phyloP scores from a whole-genome alignment of 2,329 filamentous ascomycete species.

The Microdochium trichocladiopsis region DNA sequence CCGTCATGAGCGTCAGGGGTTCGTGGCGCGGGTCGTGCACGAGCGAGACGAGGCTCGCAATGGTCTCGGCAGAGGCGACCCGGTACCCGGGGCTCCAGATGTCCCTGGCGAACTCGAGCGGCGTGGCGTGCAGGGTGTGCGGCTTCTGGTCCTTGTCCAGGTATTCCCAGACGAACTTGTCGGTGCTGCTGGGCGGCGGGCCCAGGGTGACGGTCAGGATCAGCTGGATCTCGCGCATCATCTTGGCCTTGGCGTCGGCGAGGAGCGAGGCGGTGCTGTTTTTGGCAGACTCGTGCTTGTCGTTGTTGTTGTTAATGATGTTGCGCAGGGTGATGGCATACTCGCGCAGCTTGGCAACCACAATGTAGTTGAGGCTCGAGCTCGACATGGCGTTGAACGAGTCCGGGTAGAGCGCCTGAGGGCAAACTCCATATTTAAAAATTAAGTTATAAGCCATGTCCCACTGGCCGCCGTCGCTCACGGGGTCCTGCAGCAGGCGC shows the following conservation, averaged over 20 bases:
- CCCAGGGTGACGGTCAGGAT: constrained; percentile 80
- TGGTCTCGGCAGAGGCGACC: constrained; percentile 36
- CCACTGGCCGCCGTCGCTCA: constrained; percentile 83
- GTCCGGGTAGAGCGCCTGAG: constrained; percentile 75
- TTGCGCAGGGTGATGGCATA: constrained; percentile 67
- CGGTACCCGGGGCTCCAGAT: constrained; percentile 46
- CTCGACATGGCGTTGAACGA: constrained; percentile 71
- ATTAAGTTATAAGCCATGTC: constrained; percentile 88
- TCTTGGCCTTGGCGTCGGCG: constrained; percentile 56
- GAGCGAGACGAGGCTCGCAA: constrained; percentile 69
- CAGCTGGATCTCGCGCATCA: constrained; percentile 73
- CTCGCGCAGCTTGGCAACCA: constrained; percentile 84
- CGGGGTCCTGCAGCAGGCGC: constrained; percentile 57
- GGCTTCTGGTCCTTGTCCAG: constrained; percentile 61
- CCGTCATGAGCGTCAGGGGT: constrained; percentile 65
- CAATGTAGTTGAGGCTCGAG: constrained; percentile 59
- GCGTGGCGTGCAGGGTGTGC: constrained; percentile 56
- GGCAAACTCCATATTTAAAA: constrained; percentile 81
- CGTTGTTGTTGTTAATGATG: constrained; percentile 28
- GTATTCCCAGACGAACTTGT: constrained; percentile 75
- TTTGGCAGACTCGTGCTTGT: constrained; percentile 7
- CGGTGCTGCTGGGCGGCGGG: constrained; percentile 62
- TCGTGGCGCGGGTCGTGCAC: constrained; percentile 80
- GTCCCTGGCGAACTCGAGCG: constrained; percentile 64
- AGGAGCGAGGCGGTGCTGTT: constrained; percentile 26